Base-by-base conservation (phyloP, 768 basidiomycete species). In the Mycena metata region DNA sequence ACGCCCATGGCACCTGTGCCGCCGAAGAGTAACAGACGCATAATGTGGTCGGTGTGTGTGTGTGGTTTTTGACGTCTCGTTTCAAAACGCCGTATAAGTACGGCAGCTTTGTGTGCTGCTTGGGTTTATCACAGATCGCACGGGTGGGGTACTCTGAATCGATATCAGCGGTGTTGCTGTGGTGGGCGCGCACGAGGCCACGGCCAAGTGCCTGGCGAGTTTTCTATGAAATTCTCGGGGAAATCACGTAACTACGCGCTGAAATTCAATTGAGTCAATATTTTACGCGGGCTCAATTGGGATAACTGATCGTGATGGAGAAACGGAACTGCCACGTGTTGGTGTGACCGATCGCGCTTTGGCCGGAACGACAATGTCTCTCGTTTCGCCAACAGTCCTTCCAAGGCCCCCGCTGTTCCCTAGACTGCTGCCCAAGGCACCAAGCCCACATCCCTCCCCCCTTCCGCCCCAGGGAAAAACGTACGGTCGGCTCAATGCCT, bases 351-450 rank as follows among this genome's bases (percentile, higher is more conserved):
- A 43, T 30, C 66, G 52, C 55, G 45, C 23, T 47, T 23, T 45
- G 30, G 5, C 41, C 35, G 36, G 26, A 13, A 42, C 26, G 45
- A 41, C 30, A 39, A 39, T 88, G 86, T 84, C 86, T 3, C 80
- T 86, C 12, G 85, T 88, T 35, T 88, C 89, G 21, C 91, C 92
- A n/a, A 93, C 93, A 1, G 78, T 94, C n/a, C 79, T 94, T 47
- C 90, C 91, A 9, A 86, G 87, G 1, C 83, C 84, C n/a, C 85
- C 83, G 4, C 66, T 83, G 35, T 90, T 93, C 75, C 93, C 93
- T 1, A 81, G 83, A 51, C 84, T 93, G 5, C 82, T 94, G 11
- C 91, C 93, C 0, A 84, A 84, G 69, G 83, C 86, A 17, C 92
- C 90, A 0, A 88, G 90, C 61, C 86, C 91, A 0, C 86, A 90